A percentile compares a stretch with the other conserved stretches of the same genome.
Evolutionary conservation across 768 basidiomycete species (phyloP).

Genomic region (Termitomyces eurrhizus): DNA sequence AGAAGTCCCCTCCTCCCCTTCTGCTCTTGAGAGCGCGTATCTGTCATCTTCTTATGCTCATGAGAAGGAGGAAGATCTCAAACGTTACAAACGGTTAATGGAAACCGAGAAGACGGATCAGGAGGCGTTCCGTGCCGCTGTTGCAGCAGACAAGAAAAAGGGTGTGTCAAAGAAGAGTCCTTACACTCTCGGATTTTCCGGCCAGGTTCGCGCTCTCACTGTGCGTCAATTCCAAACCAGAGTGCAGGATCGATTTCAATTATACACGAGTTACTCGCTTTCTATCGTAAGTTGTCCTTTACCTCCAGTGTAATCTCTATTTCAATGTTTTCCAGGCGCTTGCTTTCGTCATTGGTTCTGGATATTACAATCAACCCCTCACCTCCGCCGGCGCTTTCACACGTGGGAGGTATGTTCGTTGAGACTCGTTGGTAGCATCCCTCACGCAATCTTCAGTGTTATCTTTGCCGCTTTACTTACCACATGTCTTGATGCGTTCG

Average conservation of each 20-base stretch:
- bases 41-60: constrained; percentile 40
- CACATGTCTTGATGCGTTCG: constrained; percentile 68
- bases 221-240: constrained; percentile 70
- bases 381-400: constrained; percentile 85
- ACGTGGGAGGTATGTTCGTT: constrained; percentile 51
- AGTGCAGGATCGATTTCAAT: constrained; percentile 74
- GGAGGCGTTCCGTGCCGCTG: constrained; percentile 73
- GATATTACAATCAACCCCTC: constrained; percentile 68
- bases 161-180: constrained; percentile 76
- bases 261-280: constrained; percentile 65
- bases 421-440: not conserved
- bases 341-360: constrained; percentile 67
- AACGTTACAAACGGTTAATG: constrained; percentile 52
- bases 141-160: constrained; percentile 71
- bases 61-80: constrained; percentile 42
- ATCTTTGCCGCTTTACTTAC: constrained; percentile 70
- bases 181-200: constrained; percentile 75
- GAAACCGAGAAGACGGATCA: constrained; percentile 63
- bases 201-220: constrained; percentile 69
- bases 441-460: constrained; percentile 32
- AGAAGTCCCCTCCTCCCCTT: constrained; percentile 65
- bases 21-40: constrained; percentile 64
- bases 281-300: constrained; percentile 44
- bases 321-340: constrained; percentile 32
- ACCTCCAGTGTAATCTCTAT: not conserved